phyloP scores from a whole-genome alignment of 495 filamentous ascomycete species.

The Xylaria cubensis region DNA sequence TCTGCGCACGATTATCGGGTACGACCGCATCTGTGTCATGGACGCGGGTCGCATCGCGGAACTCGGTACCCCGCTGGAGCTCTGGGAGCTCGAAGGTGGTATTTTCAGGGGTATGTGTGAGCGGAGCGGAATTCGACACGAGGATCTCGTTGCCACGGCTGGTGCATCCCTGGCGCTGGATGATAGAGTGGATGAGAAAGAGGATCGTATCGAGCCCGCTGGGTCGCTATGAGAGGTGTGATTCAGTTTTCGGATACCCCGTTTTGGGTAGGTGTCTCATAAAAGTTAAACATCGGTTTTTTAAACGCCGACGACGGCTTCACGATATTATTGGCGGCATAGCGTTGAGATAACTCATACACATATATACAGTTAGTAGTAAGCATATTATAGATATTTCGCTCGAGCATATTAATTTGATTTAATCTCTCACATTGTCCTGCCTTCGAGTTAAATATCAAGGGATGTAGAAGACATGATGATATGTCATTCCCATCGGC shows the following conservation, averaged over 20 bases:
- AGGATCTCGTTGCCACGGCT: conserved; percentile 64
- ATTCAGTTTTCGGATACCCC: background rate
- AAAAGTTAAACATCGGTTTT: background rate
- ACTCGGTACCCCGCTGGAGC: conserved; percentile 72
- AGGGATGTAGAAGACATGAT: background rate
- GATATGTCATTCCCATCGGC: background rate
- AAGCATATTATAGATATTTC: conserved; percentile 10
- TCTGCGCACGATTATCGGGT: conserved; percentile 88
- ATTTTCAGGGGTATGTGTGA: conserved; percentile 96
- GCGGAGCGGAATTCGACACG: conserved; percentile 76
- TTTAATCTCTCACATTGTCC: background rate
- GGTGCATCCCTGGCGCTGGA: conserved; percentile 13
- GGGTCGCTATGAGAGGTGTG: conserved; percentile 15
- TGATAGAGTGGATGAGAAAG: conserved; percentile 19
- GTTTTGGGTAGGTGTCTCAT: background rate
- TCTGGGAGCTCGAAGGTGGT: conserved; percentile 68
- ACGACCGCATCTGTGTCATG: conserved; percentile 97
- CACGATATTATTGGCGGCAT: conserved; percentile 5
- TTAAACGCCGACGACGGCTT: background rate
- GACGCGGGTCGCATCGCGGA: conserved; percentile 86
- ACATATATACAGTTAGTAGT: conserved; percentile 1
- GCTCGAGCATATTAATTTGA: background rate
- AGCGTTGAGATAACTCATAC: background rate
- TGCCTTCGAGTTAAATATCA: background rate
- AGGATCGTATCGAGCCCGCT: conserved; percentile 7